Conservation (phyloP, 768 basidiomycete genomes). For the Postia placenta region DNA sequence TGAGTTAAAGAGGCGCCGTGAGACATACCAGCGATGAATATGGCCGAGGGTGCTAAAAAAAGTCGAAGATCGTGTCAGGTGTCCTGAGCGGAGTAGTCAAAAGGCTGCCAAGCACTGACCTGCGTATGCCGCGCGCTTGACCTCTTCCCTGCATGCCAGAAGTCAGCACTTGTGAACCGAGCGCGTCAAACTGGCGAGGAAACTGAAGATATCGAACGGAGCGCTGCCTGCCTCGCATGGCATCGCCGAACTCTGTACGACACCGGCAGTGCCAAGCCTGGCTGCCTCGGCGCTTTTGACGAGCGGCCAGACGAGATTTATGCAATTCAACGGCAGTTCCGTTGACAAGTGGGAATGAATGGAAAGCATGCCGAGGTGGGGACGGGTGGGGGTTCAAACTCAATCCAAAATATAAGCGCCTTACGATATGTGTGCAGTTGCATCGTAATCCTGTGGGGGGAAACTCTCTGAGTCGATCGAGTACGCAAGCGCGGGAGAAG, state of each 20-base stretch:
- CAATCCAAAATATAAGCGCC: slow-evolving; percentile 26
- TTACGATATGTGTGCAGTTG: slow-evolving; percentile 77
- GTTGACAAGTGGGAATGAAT: too few relatives aligned
- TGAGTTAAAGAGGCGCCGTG: neutral
- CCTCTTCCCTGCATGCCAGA: slow-evolving; percentile 54
- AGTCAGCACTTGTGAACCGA: slow-evolving; percentile 4
- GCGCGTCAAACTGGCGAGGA: too few relatives aligned
- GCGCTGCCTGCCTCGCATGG: too few relatives aligned
- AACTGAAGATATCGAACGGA: too few relatives aligned
- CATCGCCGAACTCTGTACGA: too few relatives aligned
- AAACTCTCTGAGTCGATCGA: neutral
- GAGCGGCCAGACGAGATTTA: too few relatives aligned
- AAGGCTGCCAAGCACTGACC: slow-evolving; percentile 31
- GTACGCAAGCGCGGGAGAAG: neutral
- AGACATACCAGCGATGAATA: slow-evolving; percentile 45
- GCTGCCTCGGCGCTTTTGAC: too few relatives aligned
- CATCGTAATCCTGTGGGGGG: slow-evolving; percentile 60
- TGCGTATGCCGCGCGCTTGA: slow-evolving; percentile 73
- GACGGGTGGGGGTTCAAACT: too few relatives aligned
- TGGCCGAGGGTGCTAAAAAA: slow-evolving; percentile 44
- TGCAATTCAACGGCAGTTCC: too few relatives aligned
- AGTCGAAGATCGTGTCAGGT: neutral
- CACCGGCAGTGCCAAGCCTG: too few relatives aligned
- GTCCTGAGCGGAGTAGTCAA: slow-evolving; percentile 1
- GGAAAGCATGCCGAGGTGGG: too few relatives aligned